Evolutionary conservation across 371 early-diverging fungal genomes (phyloP), one percentile per base, ranked within the genome.

Genomic region (Fennellomyces sp.): DNA sequence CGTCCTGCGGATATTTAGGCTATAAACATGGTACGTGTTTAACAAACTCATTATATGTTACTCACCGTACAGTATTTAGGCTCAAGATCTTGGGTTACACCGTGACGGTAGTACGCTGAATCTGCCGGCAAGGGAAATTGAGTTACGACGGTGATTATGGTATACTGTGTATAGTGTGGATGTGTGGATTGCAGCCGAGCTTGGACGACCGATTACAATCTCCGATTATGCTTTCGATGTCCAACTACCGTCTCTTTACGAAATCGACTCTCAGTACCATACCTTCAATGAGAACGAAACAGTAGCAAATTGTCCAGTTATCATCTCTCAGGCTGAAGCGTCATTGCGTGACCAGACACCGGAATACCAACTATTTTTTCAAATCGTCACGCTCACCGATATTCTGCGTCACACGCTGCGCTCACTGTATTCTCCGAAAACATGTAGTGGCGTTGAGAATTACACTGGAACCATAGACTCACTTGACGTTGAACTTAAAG

Each of bases 101-200:
- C 60, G 72, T 10, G 76, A 69, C 52, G 65, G 74, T 17, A 55
- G 65, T 0, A 52, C 56, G 19, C 77, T 78, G 81, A 51, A 56
- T 15, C 68, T 80, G 2, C 81, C 81, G 3, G 56, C 64, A 26
- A 50, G 61, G 27, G 81, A 80, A 58, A 70, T 66, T 13, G 81
- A 80, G 35, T 58, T 75, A 29, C 62, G 81, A 47, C 65, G 72
- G 19, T 64, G 81, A 11, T 63, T 80, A 3, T 80, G 78, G 76
- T 77, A 66, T 55, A 58, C 62, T 17, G 54, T 60, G 2, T 77
- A 80, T 45, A 23, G 68, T 5, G 65, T 75, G 61, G 81, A 80
- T 53, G 55, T 69, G 27, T 75, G 73, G 74, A 68, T 71, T 58
- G n/a, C 69, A 19, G 73, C 77, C 3, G 72, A 75, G 36, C 36